Evolutionary conservation across 805 yeast genomes (phyloP), one percentile per base, ranked within the genome.

Genomic region (Pichia phayaonensis): DNA sequence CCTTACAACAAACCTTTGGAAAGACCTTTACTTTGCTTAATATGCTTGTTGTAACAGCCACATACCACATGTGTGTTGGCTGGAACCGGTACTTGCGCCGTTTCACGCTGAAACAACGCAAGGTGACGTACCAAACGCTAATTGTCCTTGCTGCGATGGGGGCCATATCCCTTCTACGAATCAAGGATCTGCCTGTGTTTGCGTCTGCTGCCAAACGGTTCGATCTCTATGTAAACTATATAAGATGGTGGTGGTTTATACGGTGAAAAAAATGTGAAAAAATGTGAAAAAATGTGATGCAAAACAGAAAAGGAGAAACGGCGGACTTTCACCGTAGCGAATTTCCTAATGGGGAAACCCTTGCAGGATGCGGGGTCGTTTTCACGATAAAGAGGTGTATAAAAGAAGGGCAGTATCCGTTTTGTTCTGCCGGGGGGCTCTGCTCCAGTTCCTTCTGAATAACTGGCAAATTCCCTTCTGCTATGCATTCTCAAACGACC

Each of bases 11-110:
- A 1, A 46, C 15, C 1, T 50, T 50, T 21, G 20, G 26, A 24
- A 38, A 42, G 15, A 42, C 42, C 2, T 46, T 50, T n/a, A 46
- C 59, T 10, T 70, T 69, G 1, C 60, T 70, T 1, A 66, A 72
- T 42, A 58, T 66, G 2, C 54, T 81, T 36, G 65, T 72, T 1
- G 59, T 68, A 43, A 51, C 71, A 1, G 63, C 74, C 1, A 57
- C 75, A 20, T 83, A 83, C 61, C 90, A 84, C 61, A 61, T 72
- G 2, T 59, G 76, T 3, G 70, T 75, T 53, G 90, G 90, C 0
- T 61, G 74, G 59, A 63, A 77, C 56, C 69, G 73, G 46, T 79
- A 77, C 61, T 54, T 73, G 26, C 63, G 69, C 5, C 68, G 72
- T 46, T 74, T 67, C 55, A 66, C 70, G 34, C 50, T 65, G 18